Base-by-base conservation (phyloP, 2,329 filamentous ascomycete species). In the Aspergillus sp. region DNA sequence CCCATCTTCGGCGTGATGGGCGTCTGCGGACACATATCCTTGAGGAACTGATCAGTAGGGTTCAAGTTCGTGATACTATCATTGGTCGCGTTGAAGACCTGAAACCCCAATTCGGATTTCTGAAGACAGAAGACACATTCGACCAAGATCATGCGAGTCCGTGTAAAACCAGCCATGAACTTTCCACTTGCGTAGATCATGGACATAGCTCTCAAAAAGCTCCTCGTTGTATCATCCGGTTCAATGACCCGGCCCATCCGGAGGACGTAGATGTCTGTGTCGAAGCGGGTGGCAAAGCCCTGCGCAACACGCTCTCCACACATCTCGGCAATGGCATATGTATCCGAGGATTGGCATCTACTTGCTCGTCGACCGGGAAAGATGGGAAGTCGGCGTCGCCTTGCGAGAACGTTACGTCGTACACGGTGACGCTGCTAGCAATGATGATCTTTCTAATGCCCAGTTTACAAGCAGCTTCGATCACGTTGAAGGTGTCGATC, bases 61-160 rank as follows among this genome's bases (percentile, higher is more conserved):
- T 67, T 63, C 4, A 65, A 13, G 38, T 53, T 74, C 0, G 79
- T 83, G 40, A 82, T 82, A 1, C 69, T 75, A 51, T 80, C 72
- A 52, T 83, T 83, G 0, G 78, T 81, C 1, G 79, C 79, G 54
- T 83, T 83, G 61, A 83, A 83, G 0, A 82, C 65, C 52, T 83
- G 78, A 51, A 79, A 83, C 0, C 79, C 79, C 10, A 83, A 52
- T 0, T 75, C 78, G 12, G n/a, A 10, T 50, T 73, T 77, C 47
- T 71, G 51, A 5, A 83, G 68, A 12, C 69, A 73, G 7, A 49
- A 82, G 67, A 54, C 77, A 82, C 44, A 84, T 83, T 59, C 79
- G 76, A 0, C 79, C 81, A 3, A 84, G 58, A 52, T 84, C 81
- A 4, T 79, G 61, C 0, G 78, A 77, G 57, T 84, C 81, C 19